Percentiles rank a stretch among this genome's conserved stretches.
Conservation (phyloP, 257 asterid genomes). For the Solanum rostratum region DNA sequence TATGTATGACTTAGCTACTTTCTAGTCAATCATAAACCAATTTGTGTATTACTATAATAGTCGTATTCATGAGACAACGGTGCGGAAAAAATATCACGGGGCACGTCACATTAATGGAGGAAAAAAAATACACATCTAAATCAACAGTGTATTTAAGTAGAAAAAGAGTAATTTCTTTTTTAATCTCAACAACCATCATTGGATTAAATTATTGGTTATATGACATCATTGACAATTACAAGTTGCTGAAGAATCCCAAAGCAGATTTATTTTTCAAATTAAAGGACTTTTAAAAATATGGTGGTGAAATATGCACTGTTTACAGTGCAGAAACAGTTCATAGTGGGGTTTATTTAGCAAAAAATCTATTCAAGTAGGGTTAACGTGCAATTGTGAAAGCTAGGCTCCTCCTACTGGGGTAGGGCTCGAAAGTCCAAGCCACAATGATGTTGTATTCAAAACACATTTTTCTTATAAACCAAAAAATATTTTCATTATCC, state of each 20-base stretch:
- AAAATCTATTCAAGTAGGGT: not conserved
- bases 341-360: not conserved
- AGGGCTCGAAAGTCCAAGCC: not conserved
- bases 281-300: not conserved
- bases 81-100: not conserved
- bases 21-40: slow-evolving; percentile 13
- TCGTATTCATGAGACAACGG: slow-evolving; percentile 1
- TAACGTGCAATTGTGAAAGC: not conserved
- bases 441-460: not conserved
- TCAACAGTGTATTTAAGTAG: not conserved
- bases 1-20: not conserved
- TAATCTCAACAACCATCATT: not conserved
- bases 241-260: not conserved
- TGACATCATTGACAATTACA: not conserved
- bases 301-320: not conserved
- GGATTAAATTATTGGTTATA: not conserved
- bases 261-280: not conserved
- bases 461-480: not conserved
- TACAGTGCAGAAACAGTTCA: not conserved
- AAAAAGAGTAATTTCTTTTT: not conserved
- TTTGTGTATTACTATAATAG: slow-evolving; percentile 14
- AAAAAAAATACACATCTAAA: slow-evolving; percentile 1
- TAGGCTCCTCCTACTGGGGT: not conserved
- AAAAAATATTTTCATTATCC: not conserved
- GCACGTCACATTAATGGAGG: slow-evolving; percentile 6